Percentiles rank a stretch among this genome's conserved stretches.
phyloP scores from a whole-genome alignment of 169 alveolate genomes.

The Plasmodium chabaudi region DNA sequence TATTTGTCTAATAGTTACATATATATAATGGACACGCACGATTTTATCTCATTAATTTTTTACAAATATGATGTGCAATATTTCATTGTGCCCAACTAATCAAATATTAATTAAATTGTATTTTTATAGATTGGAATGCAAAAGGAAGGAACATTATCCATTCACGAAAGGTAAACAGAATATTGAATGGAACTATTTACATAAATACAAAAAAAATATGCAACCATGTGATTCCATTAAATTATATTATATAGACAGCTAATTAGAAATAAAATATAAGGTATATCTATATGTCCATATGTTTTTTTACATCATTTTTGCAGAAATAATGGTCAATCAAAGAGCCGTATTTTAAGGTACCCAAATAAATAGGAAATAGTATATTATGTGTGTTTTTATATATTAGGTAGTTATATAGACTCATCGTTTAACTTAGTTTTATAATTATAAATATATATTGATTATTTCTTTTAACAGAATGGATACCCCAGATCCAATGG shows the following conservation, averaged over 20 bases:
- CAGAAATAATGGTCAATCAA: slow-evolving; percentile 9
- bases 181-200: not conserved
- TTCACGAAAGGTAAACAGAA: no score
- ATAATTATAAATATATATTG: slow-evolving; percentile 1
- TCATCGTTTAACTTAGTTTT: slow-evolving; percentile 1
- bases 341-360: slow-evolving; percentile 59
- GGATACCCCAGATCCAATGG: slow-evolving; percentile 74
- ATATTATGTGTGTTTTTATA: not conserved
- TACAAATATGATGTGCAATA: no score
- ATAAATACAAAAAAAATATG: not conserved
- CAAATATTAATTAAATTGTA: no score
- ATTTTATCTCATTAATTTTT: no score
- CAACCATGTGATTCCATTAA: no score
- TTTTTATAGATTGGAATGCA: no score
- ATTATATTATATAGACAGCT: no score
- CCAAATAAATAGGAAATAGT: slow-evolving; percentile 2
- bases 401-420: not conserved
- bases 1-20: not conserved
- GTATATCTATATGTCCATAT: slow-evolving; percentile 2
- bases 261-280: not conserved
- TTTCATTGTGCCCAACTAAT: no score
- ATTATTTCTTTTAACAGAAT: slow-evolving; percentile 22
- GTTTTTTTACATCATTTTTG: slow-evolving; percentile 22
- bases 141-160: no score
- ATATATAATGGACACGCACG: not conserved